These are phyloP conservation scores for Fusarium musae DNA, from an alignment of 2,329 filamentous ascomycete species.

Conservation along the genomic window DNA sequence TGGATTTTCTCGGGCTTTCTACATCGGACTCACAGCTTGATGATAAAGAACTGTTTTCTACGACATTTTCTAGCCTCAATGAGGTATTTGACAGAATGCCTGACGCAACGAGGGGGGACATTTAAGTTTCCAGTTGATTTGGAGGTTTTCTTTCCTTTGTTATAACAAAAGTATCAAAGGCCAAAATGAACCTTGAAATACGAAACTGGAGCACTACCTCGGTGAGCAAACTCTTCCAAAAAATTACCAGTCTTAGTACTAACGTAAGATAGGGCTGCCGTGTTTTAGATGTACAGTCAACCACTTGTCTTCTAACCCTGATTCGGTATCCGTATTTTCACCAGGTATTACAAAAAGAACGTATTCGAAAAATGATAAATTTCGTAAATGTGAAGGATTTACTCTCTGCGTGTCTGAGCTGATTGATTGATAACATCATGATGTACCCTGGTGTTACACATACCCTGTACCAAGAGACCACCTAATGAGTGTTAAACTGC, in stretches of 20 bases:
- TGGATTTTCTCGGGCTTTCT: neutral
- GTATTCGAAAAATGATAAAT: neutral
- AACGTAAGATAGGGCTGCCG: neutral
- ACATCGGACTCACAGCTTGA: neutral
- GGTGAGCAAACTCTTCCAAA: neutral
- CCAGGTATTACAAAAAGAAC: neutral
- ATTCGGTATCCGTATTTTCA: neutral
- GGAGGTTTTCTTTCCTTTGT: neutral
- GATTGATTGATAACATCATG: neutral
- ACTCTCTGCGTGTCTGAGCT: neutral
- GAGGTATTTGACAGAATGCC: neutral
- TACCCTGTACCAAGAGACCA: neutral
- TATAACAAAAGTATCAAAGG: neutral
- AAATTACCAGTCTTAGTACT: neutral
- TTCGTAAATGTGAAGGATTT: neutral
- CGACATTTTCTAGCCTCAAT: neutral
- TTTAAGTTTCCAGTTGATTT: neutral
- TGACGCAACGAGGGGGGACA: too few relatives aligned
- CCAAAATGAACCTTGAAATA: neutral
- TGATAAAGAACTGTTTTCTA: neutral
- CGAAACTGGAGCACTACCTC: neutral
- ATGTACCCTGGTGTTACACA: neutral
- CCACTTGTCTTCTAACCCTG: too few relatives aligned
- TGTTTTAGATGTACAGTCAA: neutral
- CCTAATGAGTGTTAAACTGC: neutral